Percentiles rank a stretch among this genome's conserved stretches.
Evolutionary conservation across 495 filamentous ascomycete species (phyloP).

Genomic region (Jackrogersella multiformis): DNA sequence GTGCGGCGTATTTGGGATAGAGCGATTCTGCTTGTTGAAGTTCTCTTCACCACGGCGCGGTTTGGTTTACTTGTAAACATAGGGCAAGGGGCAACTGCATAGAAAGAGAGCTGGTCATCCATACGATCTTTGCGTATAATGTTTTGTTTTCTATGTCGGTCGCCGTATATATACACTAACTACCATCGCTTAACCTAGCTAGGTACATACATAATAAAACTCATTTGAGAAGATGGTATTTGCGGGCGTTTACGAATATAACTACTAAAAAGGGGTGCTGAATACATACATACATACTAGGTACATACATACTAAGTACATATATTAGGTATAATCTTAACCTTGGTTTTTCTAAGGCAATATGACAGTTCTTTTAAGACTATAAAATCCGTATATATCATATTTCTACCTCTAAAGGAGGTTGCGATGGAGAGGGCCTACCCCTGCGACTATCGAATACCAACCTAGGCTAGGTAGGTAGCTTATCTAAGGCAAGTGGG

Average conservation of each 20-base stretch:
- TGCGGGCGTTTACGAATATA: no score
- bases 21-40: slow-evolving; percentile 18
- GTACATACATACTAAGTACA: background rate
- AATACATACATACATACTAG: no score
- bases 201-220: slow-evolving; percentile 31
- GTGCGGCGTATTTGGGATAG: slow-evolving; percentile 37
- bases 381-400: no score
- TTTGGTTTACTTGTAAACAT: slow-evolving; percentile 26
- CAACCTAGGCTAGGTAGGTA: no score
- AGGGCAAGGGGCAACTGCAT: slow-evolving; percentile 22
- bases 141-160: slow-evolving; percentile 41
- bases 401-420: no score
- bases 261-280: no score
- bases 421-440: background rate
- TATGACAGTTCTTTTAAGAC: no score
- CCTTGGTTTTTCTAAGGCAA: no score
- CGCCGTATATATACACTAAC: slow-evolving; percentile 27
- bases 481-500: slow-evolving; percentile 25
- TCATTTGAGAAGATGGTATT: slow-evolving; percentile 26
- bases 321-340: no score
- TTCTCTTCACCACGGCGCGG: slow-evolving; percentile 20
- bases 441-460: slow-evolving; percentile 1
- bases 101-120: slow-evolving; percentile 38
- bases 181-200: slow-evolving; percentile 4
- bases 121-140: slow-evolving; percentile 42